Base-by-base conservation (phyloP, 148 eudicot genomes). In the Nepenthes gracilis region DNA sequence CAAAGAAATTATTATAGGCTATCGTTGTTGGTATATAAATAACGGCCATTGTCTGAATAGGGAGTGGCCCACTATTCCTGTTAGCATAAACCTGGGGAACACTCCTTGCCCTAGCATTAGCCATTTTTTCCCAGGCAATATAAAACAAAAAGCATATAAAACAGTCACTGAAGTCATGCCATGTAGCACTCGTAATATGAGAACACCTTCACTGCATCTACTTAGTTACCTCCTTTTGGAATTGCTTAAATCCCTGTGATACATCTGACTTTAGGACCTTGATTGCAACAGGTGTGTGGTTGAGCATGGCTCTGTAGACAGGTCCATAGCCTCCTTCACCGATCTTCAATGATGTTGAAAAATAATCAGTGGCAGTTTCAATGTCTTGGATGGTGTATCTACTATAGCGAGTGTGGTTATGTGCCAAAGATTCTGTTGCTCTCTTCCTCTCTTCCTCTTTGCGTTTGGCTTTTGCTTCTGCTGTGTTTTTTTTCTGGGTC, bases 251-350 rank as follows among this genome's bases (percentile, higher is more conserved):
- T 57, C 97, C 97, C 64, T 90, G 82, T 58, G 92, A 72, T 12
- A 83, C 77, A 54, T 87, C 80, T 0, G 92, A 74, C 62, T 72
- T 66, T 36, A 90, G 54, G 63, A 85, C 92, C 81, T 90, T 90
- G 63, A 90, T 87, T 12, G 97, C 97, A 12, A 85, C 97, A 38
- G 77, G 67, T 9, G 92, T 90, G 67, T 85, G 74, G 52, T 81
- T 82, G 47, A 90, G 89, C n/a, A 47, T 57, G 67, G 74, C 85
- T 69, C 70, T 75, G 49, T 78, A 90, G 36, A 90, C 97, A 49
- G 95, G 97, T 67, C 97, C 97, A 69, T 87, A 90, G 47, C 92
- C 95, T 33, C 97, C 97, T 77, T 87, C 97, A 43, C 97, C 97
- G 62, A 90, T 71, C 80, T 87, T 83, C 40, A 65, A 57, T 14